These are phyloP conservation scores for Hypoxylon fragiforme DNA, from an alignment of 495 filamentous ascomycete genomes.

Conservation along the genomic window DNA sequence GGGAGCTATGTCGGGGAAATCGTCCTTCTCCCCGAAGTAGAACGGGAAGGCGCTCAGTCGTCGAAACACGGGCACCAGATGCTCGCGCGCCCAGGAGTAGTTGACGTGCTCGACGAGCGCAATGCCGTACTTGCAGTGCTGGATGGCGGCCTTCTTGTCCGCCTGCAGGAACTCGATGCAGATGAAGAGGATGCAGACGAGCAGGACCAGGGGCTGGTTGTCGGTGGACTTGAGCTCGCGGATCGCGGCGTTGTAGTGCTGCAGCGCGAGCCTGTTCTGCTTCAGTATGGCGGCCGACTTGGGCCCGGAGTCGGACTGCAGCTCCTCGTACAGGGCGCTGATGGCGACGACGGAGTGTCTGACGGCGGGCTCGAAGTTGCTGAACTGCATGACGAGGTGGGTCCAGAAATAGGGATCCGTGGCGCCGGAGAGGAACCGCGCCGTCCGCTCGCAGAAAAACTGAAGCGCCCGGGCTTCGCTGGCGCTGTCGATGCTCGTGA, in stretches of 20 bases:
- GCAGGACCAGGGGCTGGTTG: constrained; percentile 44
- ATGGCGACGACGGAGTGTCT: constrained; percentile 59
- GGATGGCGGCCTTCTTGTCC: constrained; percentile 46
- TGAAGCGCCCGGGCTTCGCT: constrained; percentile 44
- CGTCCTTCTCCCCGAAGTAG: constrained; percentile 29
- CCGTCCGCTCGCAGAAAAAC: constrained; percentile 47
- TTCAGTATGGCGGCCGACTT: constrained; percentile 38
- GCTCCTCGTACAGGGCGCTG: constrained; percentile 39
- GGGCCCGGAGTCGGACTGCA: constrained; percentile 13
- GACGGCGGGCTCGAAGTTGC: constrained; percentile 54
- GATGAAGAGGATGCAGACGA: constrained; percentile 59
- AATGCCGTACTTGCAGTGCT: constrained; percentile 46
- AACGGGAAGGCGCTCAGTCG: constrained; percentile 32
- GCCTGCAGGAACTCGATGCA: constrained; percentile 58
- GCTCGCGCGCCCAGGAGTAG: constrained; percentile 29
- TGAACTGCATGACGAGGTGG: constrained; percentile 52
- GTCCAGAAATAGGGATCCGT: constrained; percentile 58
- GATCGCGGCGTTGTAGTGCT: constrained; percentile 43
- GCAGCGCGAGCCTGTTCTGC: constrained; percentile 35
- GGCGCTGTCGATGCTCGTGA: constrained; percentile 26
- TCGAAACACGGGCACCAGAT: constrained; percentile 28
- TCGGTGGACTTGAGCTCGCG: constrained; percentile 36
- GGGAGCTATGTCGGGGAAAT: constrained; percentile 32
- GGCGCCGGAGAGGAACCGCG: constrained; percentile 43
- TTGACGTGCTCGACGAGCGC: constrained; percentile 34